These are phyloP conservation scores for Mycogone perniciosa DNA, from an alignment of 2,329 filamentous ascomycete species.

Conservation along the genomic window DNA sequence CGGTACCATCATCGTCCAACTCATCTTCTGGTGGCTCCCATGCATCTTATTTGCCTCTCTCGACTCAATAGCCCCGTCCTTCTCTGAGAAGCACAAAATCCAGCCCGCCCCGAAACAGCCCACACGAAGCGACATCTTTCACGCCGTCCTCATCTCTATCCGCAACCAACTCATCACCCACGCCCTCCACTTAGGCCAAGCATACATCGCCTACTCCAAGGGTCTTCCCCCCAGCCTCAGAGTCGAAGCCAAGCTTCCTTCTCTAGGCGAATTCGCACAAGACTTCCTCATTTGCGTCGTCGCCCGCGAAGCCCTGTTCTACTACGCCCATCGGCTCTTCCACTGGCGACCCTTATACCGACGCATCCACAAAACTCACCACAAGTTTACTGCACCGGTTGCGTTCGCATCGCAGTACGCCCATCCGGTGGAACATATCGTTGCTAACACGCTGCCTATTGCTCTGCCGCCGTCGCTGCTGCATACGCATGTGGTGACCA, in stretches of 20 bases:
- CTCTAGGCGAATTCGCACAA: conserved; percentile 26
- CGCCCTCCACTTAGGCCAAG: conserved; percentile 22
- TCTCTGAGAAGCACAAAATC: conserved; percentile 47
- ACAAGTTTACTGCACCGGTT: conserved; percentile 50
- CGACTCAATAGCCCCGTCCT: conserved; percentile 38
- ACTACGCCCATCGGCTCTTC: conserved; percentile 48
- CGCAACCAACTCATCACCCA: conserved; percentile 42
- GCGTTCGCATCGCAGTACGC: conserved; percentile 51
- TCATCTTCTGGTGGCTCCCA: conserved; percentile 42
- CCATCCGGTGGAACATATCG: conserved; percentile 49
- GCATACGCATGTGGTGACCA: conserved; percentile 43
- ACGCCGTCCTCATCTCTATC: conserved; percentile 38
- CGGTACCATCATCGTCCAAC: conserved; percentile 34
- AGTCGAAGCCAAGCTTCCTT: conserved; percentile 33
- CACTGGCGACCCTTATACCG: conserved; percentile 44
- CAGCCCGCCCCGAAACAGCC: conserved; percentile 47
- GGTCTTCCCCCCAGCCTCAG: conserved; percentile 29
- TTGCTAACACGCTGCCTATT: conserved; percentile 48
- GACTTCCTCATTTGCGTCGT: conserved; percentile 38
- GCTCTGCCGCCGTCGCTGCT: conserved; percentile 42
- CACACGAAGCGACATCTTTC: conserved; percentile 34
- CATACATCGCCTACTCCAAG: conserved; percentile 11
- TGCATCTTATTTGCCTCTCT: conserved; percentile 37
- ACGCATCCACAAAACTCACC: conserved; percentile 49
- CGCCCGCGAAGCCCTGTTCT: conserved; percentile 47